A percentile compares a stretch with the other conserved stretches of the same genome.
Conservation (phyloP, 2,329 filamentous ascomycete genomes). For the Cryphonectria naterciae region DNA sequence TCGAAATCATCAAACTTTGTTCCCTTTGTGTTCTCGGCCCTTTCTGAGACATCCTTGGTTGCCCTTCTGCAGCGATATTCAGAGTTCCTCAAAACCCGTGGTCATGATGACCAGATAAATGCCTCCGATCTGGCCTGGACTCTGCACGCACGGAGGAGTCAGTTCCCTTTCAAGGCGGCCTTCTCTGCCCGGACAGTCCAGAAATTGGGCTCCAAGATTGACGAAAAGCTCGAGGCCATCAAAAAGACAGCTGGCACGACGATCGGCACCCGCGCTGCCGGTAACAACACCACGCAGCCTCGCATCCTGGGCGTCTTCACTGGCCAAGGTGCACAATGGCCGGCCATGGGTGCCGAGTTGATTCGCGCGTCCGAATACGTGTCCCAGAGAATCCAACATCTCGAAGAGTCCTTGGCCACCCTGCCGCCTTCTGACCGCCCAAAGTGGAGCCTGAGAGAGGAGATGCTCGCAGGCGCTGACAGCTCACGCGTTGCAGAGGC, state of each 20-base stretch:
- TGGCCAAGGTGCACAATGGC: constrained; percentile 42
- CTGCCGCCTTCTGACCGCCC: constrained; percentile 15
- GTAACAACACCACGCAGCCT: not conserved
- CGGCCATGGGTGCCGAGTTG: constrained; percentile 39
- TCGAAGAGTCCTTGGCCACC: constrained; percentile 8
- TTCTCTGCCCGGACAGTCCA: constrained; percentile 30
- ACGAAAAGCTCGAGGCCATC: not conserved
- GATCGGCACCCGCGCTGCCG: not conserved
- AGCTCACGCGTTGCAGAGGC: constrained; percentile 25
- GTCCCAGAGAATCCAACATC: not conserved
- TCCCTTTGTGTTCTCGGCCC: constrained; percentile 39
- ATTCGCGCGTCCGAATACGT: constrained; percentile 35
- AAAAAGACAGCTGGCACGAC: not conserved
- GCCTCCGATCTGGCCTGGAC: constrained; percentile 34
- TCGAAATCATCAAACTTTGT: constrained; percentile 13
- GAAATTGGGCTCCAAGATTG: not conserved
- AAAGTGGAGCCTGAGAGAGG: constrained; percentile 17
- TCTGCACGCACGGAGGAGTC: constrained; percentile 33
- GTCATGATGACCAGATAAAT: constrained; percentile 13
- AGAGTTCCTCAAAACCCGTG: constrained; percentile 30
- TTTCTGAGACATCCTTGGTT: constrained; percentile 37
- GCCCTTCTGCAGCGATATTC: constrained; percentile 32
- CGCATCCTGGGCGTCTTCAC: constrained; percentile 36
- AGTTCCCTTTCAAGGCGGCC: constrained; percentile 34
- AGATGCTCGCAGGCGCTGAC: constrained; percentile 19